Conservation (phyloP, 176 grass and related monocot species). For the Echinochloa phyllopogon region DNA sequence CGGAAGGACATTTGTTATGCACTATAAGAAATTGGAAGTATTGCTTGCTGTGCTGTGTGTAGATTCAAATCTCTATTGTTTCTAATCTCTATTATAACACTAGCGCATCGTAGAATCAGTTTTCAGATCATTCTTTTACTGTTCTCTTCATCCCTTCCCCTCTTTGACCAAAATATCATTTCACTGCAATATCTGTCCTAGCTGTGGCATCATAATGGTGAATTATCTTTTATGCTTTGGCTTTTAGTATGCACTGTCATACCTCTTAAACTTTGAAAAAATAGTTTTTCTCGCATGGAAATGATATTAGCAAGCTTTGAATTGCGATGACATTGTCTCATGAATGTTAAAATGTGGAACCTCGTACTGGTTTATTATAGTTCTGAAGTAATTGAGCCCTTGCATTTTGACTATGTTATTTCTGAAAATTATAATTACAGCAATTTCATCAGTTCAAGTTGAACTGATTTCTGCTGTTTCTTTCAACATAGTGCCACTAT, state of each 20-base stretch:
- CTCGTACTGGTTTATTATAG: neutral
- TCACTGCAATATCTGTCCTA: neutral
- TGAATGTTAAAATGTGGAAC: neutral
- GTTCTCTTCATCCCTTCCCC: neutral
- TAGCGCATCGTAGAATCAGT: neutral
- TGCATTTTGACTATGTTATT: conserved; percentile 3
- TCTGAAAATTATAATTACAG: conserved; percentile 30
- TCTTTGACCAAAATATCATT: neutral
- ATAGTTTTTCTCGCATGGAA: neutral
- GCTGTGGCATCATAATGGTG: neutral
- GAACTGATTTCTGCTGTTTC: conserved; percentile 4
- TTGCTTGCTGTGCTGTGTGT: neutral
- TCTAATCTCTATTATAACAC: neutral
- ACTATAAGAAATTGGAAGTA: neutral
- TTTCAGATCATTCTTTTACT: neutral
- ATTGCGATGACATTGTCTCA: neutral
- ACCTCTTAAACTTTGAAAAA: neutral
- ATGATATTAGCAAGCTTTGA: neutral
- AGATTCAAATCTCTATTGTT: neutral
- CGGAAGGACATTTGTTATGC: neutral
- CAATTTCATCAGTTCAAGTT: neutral
- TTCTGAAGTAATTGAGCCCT: neutral
- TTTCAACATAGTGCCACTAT: neutral
- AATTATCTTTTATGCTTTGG: neutral
- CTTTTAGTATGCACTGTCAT: neutral